Evolutionary conservation across 768 basidiomycete species (phyloP), one percentile per base, ranked within the genome.

Genomic region (Hygrocybe coccinea): DNA sequence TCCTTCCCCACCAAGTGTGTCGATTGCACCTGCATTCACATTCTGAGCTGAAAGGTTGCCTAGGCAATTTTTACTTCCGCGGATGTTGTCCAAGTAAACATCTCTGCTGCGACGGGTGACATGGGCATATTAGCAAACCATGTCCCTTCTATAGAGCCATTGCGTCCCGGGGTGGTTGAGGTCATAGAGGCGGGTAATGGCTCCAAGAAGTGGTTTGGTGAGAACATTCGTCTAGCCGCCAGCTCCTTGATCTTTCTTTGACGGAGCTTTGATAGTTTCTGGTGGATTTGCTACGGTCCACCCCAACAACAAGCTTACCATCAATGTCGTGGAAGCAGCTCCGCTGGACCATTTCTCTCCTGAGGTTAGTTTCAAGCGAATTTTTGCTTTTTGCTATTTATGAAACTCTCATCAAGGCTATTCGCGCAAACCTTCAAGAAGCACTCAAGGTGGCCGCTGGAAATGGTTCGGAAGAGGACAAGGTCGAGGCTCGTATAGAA

Each of bases 61-160:
- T 36, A 99, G 95, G 78, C 94, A 53, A 85, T 99, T 71, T 97
- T 85, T 82, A 84, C 82, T 57, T 93, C 94, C 21, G 72, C 84
- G 64, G 95, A 95, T 71, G 95, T 97, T 56, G 84, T 90, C 19
- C 95, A 98, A 73, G 95, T 99, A 63, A 97, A 97, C 76, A 76
- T 97, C 64, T 77, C 94, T 35, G 97, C 94, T 38, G 91, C 86
- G 54, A 86, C 91, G 2, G 97, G 97, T 66, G 95, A 97, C 74
- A 97, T 98, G 94, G 97, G 97, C 79, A 91, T 99, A 65, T 86
- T 99, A 58, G 92, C 95, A 64, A 97, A 95, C 81, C 97, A 99
- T 75, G 94, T 97, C 54, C 88, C 97, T 29, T 89, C 93, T n/a
- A 89, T 98, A 56, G 97, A 99, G 72, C 81, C 95, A 47, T 80